phyloP scores from a whole-genome alignment of 202 grass and related monocot species.

The Bolboschoenoplectus hybrid region DNA sequence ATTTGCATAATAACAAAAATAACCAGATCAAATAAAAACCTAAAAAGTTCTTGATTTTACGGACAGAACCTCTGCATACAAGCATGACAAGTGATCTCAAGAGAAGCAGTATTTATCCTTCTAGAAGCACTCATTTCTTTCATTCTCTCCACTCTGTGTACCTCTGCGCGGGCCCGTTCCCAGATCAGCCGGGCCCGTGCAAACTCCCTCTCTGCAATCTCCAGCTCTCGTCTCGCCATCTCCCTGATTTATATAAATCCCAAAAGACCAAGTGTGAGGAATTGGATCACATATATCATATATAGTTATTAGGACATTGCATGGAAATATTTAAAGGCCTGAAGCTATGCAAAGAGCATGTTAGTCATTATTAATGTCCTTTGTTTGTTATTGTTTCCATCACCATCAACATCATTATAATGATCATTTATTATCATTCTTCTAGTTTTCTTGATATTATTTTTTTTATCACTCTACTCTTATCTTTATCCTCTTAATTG shows the following conservation, averaged over 20 bases:
- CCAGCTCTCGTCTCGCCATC: constrained; percentile 70
- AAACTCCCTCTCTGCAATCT: constrained; percentile 78
- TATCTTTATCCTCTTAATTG: background rate
- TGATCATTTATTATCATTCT: constrained; percentile 16
- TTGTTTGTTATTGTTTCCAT: constrained; percentile 20
- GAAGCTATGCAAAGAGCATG: background rate
- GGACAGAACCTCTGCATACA: constrained; percentile 66
- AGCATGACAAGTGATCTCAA: constrained; percentile 82
- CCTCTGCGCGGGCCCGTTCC: constrained; percentile 79
- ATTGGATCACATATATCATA: background rate
- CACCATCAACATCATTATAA: background rate
- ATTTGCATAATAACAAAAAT: constrained; percentile 35
- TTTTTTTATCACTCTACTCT: background rate
- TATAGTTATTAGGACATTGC: background rate
- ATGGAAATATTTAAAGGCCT: background rate
- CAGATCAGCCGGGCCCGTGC: constrained; percentile 71
- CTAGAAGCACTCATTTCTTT: constrained; percentile 67
- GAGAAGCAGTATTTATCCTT: constrained; percentile 49
- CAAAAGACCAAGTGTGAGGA: constrained; percentile 16
- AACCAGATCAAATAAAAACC: constrained; percentile 30
- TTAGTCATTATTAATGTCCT: background rate
- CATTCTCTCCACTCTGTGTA: constrained; percentile 88
- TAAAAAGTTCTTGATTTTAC: constrained; percentile 37
- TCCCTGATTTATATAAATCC: constrained; percentile 41
- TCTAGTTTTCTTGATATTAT: background rate